Evolutionary conservation across 2,329 filamentous ascomycete genomes (phyloP), one percentile per base, ranked within the genome.

Genomic region (Trichoderma asperellum): DNA sequence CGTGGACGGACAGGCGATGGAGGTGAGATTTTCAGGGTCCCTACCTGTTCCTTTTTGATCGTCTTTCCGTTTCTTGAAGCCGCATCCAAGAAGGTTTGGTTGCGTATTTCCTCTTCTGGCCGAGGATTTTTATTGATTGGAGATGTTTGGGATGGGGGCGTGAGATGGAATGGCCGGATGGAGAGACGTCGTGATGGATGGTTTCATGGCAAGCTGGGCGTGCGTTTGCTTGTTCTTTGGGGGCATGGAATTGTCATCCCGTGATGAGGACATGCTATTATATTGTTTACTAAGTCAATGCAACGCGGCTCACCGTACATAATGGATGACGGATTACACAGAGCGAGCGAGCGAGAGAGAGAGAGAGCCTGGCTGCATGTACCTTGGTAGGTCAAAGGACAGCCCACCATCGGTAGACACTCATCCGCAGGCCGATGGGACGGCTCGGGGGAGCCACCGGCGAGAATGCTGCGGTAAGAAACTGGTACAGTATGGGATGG

Each of bases 11-110:
- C 47, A 21, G 47, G 49, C 34, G 16, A 32, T 29, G 49, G 49
- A 65, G 52, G 62, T 66, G 62, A 66, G 62, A 57, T 66, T 66
- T 66, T 66, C 62, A 66, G 62, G 62, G 62, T 66, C 62, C 37
- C 16, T 35, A 37, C 18, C 21, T 35, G 8, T 58, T 35, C 18
- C 18, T 37, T 37, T 35, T 14, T 35, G 34, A 32, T 21, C n/a
- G 11, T 37, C 18, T 24, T 32, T 55, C 5, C 49, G 32, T 32
- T 47, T 59, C 35, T 59, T 18, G 57, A 14, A 52, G n/a, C 29
- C 52, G 10, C 35, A 12, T 37, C 32, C 32, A 32, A 8, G 32
- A 2, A 2, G 32, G 32, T 32, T 40, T 43, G 40, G 16, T n/a
- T 43, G 6, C 16, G 5, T 18, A 18, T 40, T 57, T 27, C 37